Evolutionary conservation across 192 early-diverging fungal species (phyloP), one percentile per base, ranked within the genome.

Genomic region (Gamsiella multidivaricata): DNA sequence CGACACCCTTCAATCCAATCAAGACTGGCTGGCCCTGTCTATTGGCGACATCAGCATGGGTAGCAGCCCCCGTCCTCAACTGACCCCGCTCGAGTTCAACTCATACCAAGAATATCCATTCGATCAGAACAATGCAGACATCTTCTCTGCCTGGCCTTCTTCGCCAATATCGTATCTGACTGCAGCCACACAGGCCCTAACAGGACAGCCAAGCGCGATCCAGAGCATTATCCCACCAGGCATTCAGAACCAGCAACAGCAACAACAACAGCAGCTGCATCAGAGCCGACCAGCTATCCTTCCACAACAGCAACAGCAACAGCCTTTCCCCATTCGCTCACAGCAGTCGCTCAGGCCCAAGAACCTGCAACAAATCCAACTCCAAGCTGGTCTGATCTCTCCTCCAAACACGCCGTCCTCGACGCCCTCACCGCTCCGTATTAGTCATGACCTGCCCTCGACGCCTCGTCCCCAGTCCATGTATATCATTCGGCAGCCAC

Each of bases 381-480:
- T 29, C 6, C 22, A 39, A 12, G 62, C 10, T 1, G 55, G 62
- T 2, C 34, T 64, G 62, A 58, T 73, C 61, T 73, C 70, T 20
- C 70, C 70, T 43, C 70, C 70, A 10, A 62, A 58, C 32, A 73
- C 61, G 12, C 70, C 70, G 11, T 58, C 70, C 9, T 65, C 70
- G 14, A 73, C 70, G 1, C 54, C 70, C 17, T 60, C 70, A 9
- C 52, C 70, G 14, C 36, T 65, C 12, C 22, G 49, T 25, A 20
- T 45, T 18, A 32, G 33, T 1, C 34, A 54, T 20, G 54, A 67
- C 8, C 43, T 33, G 6, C 26, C 63, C 7, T 54, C 52, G 10
- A 37, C 52, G 15, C 56, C 56, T 7, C 1, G 23, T 15, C 36
- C 61, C n/a, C 55, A 37, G 37, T 33, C 18, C 36, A 54, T 31